Percentiles rank a stretch among this genome's conserved stretches.
phyloP scores from a whole-genome alignment of 148 eudicot genomes.

The Suaeda aralocaspica region DNA sequence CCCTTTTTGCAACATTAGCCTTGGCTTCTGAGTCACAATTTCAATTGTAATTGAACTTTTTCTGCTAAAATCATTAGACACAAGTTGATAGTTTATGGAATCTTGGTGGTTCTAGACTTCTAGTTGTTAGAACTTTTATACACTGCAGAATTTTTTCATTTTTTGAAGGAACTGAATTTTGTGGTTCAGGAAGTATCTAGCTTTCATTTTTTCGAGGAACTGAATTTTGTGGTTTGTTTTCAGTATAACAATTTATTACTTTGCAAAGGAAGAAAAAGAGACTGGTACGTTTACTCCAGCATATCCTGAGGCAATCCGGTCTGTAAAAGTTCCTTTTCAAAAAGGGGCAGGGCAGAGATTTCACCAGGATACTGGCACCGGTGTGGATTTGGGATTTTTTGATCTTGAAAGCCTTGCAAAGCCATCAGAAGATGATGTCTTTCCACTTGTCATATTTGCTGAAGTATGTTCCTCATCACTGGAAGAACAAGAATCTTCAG shows the following conservation, averaged over 20 bases:
- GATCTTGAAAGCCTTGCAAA: constrained; percentile 55
- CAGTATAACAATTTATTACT: constrained; percentile 73
- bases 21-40: too few relatives aligned
- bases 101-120: too few relatives aligned
- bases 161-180: too few relatives aligned
- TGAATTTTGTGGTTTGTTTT: too few relatives aligned
- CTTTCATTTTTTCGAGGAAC: too few relatives aligned
- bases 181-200: too few relatives aligned
- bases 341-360: constrained; percentile 74
- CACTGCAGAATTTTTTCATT: too few relatives aligned
- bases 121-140: too few relatives aligned
- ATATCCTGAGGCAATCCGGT: constrained; percentile 45
- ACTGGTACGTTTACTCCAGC: constrained; percentile 45
- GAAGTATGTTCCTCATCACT: constrained; percentile 37
- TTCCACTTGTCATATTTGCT: constrained; percentile 74
- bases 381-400: constrained; percentile 70
- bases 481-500: constrained; percentile 19
- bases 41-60: too few relatives aligned
- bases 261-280: constrained; percentile 83
- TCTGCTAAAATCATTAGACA: too few relatives aligned
- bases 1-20: too few relatives aligned
- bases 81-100: too few relatives aligned
- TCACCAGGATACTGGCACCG: constrained; percentile 72
- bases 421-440: constrained; percentile 58
- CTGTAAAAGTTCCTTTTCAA: constrained; percentile 59